Percentiles rank a stretch among this genome's conserved stretches.
phyloP scores from a whole-genome alignment of 2,329 filamentous ascomycete species.

The Ilyonectria sp. region DNA sequence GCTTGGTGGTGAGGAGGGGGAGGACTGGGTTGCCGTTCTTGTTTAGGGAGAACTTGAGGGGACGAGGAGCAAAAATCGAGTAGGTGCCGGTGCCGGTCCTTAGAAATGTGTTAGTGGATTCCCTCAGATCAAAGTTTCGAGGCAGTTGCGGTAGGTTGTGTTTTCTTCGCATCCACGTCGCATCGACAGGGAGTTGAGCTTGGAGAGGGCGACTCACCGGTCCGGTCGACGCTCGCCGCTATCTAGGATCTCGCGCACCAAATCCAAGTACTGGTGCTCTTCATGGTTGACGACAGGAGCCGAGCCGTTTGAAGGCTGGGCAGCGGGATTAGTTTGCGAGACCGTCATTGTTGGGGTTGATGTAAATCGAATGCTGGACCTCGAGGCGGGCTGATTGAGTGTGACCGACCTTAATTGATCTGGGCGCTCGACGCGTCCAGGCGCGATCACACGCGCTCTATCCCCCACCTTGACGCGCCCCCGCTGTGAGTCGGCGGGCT shows the following conservation, averaged over 20 bases:
- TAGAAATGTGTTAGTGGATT: constrained; percentile 5
- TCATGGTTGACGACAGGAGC: constrained; percentile 70
- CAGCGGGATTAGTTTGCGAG: constrained; percentile 27
- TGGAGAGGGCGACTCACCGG: constrained; percentile 64
- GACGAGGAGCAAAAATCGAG: constrained; percentile 88
- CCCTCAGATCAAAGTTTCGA: neutral
- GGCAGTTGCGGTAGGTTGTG: neutral
- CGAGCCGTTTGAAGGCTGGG: constrained; percentile 32
- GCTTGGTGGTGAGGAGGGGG: constrained; percentile 96
- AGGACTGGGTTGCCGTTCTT: constrained; percentile 76
- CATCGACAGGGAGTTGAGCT: neutral
- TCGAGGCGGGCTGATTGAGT: neutral
- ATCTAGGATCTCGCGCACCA: constrained; percentile 87
- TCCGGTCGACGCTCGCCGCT: constrained; percentile 92
- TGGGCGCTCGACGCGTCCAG: constrained; percentile 20
- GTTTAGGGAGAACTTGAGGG: constrained; percentile 89
- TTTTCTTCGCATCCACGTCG: neutral
- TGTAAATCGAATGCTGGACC: constrained; percentile 8
- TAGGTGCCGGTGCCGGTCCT: constrained; percentile 95
- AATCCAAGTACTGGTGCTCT: constrained; percentile 93
- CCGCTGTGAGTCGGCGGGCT: neutral
- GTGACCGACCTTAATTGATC: constrained; percentile 21
- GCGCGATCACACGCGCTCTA: constrained; percentile 18
- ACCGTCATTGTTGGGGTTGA: constrained; percentile 36
- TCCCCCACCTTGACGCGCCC: constrained; percentile 9